phyloP scores from a whole-genome alignment of 2,329 filamentous ascomycete species.

The Dactylellina sp. region DNA sequence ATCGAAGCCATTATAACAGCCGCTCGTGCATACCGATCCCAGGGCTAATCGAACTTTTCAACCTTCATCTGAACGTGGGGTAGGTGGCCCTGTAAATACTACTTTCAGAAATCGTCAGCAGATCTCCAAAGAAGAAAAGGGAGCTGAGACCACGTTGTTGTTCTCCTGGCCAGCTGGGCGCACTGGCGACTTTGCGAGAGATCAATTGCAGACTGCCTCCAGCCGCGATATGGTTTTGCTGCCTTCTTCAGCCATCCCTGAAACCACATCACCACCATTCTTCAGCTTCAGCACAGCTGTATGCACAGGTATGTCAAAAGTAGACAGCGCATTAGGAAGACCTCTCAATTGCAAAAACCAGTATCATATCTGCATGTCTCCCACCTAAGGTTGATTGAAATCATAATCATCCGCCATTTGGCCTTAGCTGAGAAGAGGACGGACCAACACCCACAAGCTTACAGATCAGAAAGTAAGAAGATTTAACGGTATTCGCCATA shows the following conservation, averaged over 20 bases:
- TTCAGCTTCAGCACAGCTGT: constrained; percentile 27
- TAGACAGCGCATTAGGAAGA: too few species aligned
- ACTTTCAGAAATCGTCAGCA: background rate
- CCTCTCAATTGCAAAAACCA: constrained; percentile 20
- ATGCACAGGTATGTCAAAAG: background rate
- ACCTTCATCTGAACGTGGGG: too few species aligned
- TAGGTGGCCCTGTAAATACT: background rate
- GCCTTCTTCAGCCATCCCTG: constrained; percentile 8
- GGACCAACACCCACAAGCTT: too few species aligned
- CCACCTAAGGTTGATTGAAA: too few species aligned
- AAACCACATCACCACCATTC: constrained; percentile 24
- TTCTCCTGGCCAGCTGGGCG: too few species aligned
- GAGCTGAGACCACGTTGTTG: background rate
- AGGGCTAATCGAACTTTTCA: too few species aligned
- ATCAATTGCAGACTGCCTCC: constrained; percentile 1
- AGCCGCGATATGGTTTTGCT: constrained; percentile 20
- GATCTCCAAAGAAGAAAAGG: background rate
- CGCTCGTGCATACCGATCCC: background rate
- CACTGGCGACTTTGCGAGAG: constrained; percentile 3
- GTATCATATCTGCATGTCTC: too few species aligned
- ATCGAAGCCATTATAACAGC: background rate
- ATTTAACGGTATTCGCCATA: too few species aligned
- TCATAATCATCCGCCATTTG: too few species aligned
- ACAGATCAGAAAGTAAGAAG: too few species aligned
- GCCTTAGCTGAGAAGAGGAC: too few species aligned